A percentile compares a stretch with the other conserved stretches of the same genome.
Conservation (phyloP, 2,329 filamentous ascomycete species). For the Penicillium sp. region DNA sequence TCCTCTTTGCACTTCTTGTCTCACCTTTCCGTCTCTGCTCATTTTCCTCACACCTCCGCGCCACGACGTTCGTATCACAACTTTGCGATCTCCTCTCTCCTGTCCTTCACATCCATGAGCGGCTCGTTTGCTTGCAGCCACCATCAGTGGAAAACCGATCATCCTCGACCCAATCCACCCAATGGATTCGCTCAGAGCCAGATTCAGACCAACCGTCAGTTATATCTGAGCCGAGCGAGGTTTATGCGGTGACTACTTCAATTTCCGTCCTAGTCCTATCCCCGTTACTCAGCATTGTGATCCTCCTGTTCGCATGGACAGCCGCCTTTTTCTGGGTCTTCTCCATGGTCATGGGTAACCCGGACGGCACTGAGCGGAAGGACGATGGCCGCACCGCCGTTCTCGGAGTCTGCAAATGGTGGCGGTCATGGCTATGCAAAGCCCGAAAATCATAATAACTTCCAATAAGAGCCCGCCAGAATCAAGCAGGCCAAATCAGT, state of each 20-base stretch:
- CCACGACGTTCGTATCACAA: constrained; percentile 51
- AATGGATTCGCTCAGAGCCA: constrained; percentile 45
- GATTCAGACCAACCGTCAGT: constrained; percentile 29
- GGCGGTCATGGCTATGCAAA: constrained; percentile 57
- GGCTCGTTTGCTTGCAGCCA: constrained; percentile 32
- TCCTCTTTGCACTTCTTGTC: constrained; percentile 53
- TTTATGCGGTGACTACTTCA: constrained; percentile 42
- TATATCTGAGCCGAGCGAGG: constrained; percentile 32
- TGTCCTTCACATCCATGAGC: constrained; percentile 51
- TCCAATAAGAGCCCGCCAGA: not conserved
- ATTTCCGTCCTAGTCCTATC: constrained; percentile 56
- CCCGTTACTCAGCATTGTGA: constrained; percentile 56
- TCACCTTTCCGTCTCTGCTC: constrained; percentile 58
- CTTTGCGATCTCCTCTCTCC: constrained; percentile 55
- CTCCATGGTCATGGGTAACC: constrained; percentile 61
- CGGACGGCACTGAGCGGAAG: constrained; percentile 58
- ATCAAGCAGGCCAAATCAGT: not conserved
- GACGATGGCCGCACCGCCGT: constrained; percentile 63
- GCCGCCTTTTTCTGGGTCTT: constrained; percentile 64
- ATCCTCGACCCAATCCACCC: constrained; percentile 32
- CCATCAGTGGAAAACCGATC: constrained; percentile 23
- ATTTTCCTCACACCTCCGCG: constrained; percentile 41
- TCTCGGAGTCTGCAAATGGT: constrained; percentile 58
- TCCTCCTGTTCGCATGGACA: constrained; percentile 59
- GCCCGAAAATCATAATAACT: constrained; percentile 25